Conservation (phyloP, 1,284 basidiomycete species). For the Lignosus rhinocerotis region DNA sequence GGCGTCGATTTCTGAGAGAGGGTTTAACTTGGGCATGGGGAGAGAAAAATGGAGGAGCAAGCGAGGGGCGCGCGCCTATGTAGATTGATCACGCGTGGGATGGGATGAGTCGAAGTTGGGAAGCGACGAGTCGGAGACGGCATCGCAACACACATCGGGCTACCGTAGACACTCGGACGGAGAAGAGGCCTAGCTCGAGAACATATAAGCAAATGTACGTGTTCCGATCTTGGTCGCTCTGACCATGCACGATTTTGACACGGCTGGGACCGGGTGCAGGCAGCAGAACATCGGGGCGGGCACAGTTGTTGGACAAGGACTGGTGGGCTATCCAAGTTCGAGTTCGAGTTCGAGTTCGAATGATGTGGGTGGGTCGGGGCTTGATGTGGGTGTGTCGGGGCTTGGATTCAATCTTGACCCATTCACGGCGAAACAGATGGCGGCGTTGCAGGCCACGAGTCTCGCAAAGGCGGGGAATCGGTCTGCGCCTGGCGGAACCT, state of each 20-base stretch:
- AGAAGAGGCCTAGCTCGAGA: not conserved
- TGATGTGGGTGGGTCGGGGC: not conserved
- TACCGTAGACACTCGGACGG: not conserved
- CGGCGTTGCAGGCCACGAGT: constrained; percentile 64
- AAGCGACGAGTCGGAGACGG: not conserved
- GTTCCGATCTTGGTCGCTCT: too few species aligned
- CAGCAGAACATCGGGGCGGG: constrained; percentile 18
- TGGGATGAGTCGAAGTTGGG: not conserved
- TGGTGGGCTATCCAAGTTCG: too few species aligned
- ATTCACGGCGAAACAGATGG: constrained; percentile 71
- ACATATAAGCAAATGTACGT: not conserved
- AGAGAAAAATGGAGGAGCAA: constrained; percentile 7
- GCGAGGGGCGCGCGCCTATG: constrained; percentile 7
- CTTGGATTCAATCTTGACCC: constrained; percentile 33
- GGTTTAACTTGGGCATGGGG: constrained; percentile 26
- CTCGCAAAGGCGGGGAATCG: constrained; percentile 61
- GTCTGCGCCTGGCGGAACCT: constrained; percentile 59
- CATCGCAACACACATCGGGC: constrained; percentile 1
- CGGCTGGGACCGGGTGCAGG: constrained; percentile 6
- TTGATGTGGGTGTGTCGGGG: constrained; percentile 10
- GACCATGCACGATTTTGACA: not conserved
- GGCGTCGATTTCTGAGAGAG: constrained; percentile 71
- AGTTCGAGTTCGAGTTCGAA: too few species aligned
- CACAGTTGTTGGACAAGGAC: too few species aligned
- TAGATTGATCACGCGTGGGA: not conserved